These are phyloP conservation scores for Xylaria acuta DNA, from an alignment of 495 filamentous ascomycete genomes.

Conservation along the genomic window DNA sequence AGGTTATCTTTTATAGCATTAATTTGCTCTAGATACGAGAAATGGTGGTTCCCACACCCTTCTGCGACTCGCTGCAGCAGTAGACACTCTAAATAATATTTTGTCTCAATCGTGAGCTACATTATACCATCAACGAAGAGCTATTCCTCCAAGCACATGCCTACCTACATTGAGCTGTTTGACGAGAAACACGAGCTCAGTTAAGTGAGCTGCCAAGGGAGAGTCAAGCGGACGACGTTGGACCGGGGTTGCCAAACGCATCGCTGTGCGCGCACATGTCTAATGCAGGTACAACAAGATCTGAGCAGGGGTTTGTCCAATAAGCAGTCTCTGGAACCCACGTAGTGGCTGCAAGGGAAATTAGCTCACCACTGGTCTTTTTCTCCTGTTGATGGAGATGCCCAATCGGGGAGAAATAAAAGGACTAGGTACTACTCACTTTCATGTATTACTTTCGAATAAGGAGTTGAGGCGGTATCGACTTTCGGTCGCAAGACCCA, in stretches of 20 bases:
- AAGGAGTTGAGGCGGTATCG: not conserved
- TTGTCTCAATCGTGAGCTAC: not conserved
- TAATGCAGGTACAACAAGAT: constrained; percentile 26
- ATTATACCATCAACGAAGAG: not conserved
- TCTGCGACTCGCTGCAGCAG: no score
- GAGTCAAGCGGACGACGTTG: not conserved
- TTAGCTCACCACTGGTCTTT: constrained; percentile 16
- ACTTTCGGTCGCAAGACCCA: not conserved
- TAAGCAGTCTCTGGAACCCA: not conserved
- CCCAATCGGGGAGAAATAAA: not conserved
- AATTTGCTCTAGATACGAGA: not conserved
- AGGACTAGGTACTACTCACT: not conserved
- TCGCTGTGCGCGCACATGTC: constrained; percentile 15
- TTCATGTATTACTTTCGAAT: not conserved
- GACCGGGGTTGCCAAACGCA: not conserved
- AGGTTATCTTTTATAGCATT: not conserved
- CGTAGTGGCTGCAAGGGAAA: constrained; percentile 14
- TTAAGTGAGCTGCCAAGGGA: not conserved
- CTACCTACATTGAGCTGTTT: not conserved
- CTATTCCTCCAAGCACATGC: not conserved
- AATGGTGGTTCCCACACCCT: not conserved
- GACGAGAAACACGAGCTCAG: not conserved
- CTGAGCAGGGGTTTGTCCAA: constrained; percentile 19
- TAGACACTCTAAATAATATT: not conserved
- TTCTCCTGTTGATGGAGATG: not conserved